Evolutionary conservation across 2,329 filamentous ascomycete species (phyloP), one percentile per base, ranked within the genome.

Genomic region (Ophiostoma montium): DNA sequence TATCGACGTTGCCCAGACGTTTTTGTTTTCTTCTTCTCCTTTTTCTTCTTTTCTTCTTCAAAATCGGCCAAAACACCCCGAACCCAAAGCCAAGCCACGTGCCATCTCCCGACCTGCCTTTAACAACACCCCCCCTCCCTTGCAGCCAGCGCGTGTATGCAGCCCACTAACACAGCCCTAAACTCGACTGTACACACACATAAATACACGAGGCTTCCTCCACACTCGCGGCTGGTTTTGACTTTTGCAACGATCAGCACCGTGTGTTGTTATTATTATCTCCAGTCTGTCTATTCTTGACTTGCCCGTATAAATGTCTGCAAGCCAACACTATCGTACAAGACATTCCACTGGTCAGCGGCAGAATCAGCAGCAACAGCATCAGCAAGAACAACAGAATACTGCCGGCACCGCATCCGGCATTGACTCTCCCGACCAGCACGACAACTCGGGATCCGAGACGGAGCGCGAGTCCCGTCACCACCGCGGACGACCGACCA

Each of bases 391-490:
- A 16, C 35, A 23, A 18, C 30, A n/a, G n/a, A 52, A n/a, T 16
- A 42, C 38, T 8, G 21, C 38, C 23, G 21, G 38, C 15, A 23
- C 38, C 15, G 12, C 15, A 8, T 27, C 38, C 21, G 21, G 16
- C 11, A 13, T 27, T 8, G 21, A 10, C 19, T 15, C n/a, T 13
- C 18, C 19, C 18, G 10, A 39, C 12, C 16, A 39, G 19, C 18
- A 39, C 39, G 15, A 42, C 39, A 36, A 55, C 49, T 61, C 60
- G 15, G 59, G 58, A 33, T 62, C 62, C 35, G 59, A 64, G 15
- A 62, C 58, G 1, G 59, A 60, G 32, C 51, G 39, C 2, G 54
- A 51, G 35, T 39, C 50, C 2, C 21, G 39, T 3, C 50, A 36
- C 19, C 13, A 27, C 23, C 23, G 23, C 23, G 8, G 8, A 8